Conservation (phyloP, 495 filamentous ascomycete genomes). For the Aspergillus wentii region DNA sequence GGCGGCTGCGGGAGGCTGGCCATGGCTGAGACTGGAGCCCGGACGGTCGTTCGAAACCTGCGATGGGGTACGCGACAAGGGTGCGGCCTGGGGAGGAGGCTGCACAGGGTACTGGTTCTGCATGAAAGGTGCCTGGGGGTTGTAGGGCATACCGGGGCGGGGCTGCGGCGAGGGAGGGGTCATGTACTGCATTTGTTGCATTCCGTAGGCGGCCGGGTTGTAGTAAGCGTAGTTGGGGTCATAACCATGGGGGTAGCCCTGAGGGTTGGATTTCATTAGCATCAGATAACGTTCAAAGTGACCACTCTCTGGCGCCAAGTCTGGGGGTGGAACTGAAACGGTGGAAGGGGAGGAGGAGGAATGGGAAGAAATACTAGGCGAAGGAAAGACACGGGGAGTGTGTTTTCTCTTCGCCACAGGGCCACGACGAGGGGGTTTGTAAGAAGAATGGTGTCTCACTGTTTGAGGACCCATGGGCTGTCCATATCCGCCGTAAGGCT, state of each 20-base stretch:
- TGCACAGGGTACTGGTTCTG: conserved; percentile 51
- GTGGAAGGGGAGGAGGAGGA: conserved; percentile 30
- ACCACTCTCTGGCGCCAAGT: conserved; percentile 65
- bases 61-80: conserved; percentile 80
- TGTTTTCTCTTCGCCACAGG: conserved; percentile 10
- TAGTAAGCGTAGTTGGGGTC: conserved; percentile 37
- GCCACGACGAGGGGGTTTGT: conserved; percentile 23
- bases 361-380: conserved; percentile 17
- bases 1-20: conserved; percentile 52
- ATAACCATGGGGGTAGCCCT: conserved; percentile 40
- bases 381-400: conserved; percentile 11
- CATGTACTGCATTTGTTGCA: conserved; percentile 48
- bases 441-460: conserved; percentile 57
- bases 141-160: conserved; percentile 49
- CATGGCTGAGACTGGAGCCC: conserved; percentile 70
- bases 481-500: conserved; percentile 54
- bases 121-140: conserved; percentile 41
- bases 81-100: conserved; percentile 49
- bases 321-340: conserved; percentile 34
- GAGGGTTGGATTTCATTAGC: conserved; percentile 45
- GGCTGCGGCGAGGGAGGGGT: conserved; percentile 46
- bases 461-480: conserved; percentile 55
- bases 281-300: conserved; percentile 76
- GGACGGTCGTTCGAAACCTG: conserved; percentile 77
- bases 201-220: conserved; percentile 34